Evolutionary conservation across 352 stramenopile genomes (phyloP).

Genomic region (Pythium apleroticum): DNA sequence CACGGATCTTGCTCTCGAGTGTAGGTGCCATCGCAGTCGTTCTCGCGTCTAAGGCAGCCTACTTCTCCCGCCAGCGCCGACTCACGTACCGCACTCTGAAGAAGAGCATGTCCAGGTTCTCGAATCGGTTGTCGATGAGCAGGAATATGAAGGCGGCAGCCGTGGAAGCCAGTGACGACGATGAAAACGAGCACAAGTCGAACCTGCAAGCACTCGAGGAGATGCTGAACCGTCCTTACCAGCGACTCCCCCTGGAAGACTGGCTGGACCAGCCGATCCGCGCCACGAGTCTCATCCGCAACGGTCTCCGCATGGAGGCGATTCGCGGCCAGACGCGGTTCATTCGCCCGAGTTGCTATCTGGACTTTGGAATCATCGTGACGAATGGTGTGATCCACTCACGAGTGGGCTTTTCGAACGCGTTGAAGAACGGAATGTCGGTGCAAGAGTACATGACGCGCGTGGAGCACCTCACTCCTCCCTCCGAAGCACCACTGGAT

Average conservation of each 20-base stretch:
- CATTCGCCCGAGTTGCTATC: conserved; percentile 43
- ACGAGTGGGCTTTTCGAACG: conserved; percentile 18
- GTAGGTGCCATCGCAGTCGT: background rate
- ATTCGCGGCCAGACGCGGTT: conserved; percentile 26
- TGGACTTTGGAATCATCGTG: conserved; percentile 47
- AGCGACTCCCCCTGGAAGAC: conserved; percentile 20
- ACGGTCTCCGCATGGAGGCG: conserved; percentile 40
- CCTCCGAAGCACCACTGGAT: background rate
- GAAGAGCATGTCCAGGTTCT: background rate
- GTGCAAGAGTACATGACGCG: conserved; percentile 26
- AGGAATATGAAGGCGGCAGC: background rate
- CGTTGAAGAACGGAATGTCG: conserved; percentile 21
- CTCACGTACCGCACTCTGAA: background rate
- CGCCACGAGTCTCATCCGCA: conserved; percentile 45
- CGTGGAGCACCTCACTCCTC: conserved; percentile 3
- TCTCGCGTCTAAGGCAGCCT: conserved; percentile 14
- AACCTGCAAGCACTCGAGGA: background rate
- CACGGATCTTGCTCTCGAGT: conserved; percentile 10
- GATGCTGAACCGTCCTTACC: conserved; percentile 15
- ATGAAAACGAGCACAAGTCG: background rate
- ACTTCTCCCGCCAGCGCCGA: conserved; percentile 5
- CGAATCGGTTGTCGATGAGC: background rate
- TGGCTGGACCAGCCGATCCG: conserved; percentile 43
- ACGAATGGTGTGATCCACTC: conserved; percentile 27
- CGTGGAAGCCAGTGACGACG: background rate